Evolutionary conservation across 805 yeast genomes (phyloP).

Genomic region (Hyphopichia homilentoma): DNA sequence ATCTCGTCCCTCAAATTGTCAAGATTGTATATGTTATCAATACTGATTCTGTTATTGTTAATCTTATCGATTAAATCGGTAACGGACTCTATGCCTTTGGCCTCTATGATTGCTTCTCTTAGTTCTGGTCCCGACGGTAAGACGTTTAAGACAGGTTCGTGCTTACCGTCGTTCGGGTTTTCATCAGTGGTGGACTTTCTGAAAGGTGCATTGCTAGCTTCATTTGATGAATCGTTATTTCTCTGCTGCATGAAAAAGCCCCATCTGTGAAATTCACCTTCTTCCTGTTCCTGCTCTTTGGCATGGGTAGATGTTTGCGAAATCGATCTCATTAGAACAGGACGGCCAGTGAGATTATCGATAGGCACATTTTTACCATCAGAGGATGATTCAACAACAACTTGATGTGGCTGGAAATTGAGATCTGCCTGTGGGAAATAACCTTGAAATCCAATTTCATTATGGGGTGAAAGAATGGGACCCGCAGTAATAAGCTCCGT

Average conservation of each 20-base stretch:
- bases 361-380: slow-evolving; percentile 52
- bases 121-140: slow-evolving; percentile 55
- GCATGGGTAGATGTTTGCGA: slow-evolving; percentile 68
- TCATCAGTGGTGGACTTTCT: slow-evolving; percentile 2
- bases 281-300: slow-evolving; percentile 80
- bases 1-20: slow-evolving; percentile 7
- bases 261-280: slow-evolving; percentile 87
- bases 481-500: slow-evolving; percentile 51
- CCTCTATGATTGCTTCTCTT: slow-evolving; percentile 62
- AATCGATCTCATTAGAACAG: slow-evolving; percentile 59
- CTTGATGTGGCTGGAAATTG: slow-evolving; percentile 59
- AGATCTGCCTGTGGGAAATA: slow-evolving; percentile 20
- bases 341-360: slow-evolving; percentile 69
- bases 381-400: slow-evolving; percentile 61
- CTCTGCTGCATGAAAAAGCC: slow-evolving; percentile 76
- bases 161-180: slow-evolving; percentile 6
- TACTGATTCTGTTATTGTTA: slow-evolving; percentile 47
- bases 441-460: slow-evolving; percentile 14
- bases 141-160: slow-evolving; percentile 30
- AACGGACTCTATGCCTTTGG: slow-evolving; percentile 71
- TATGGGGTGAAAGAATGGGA: slow-evolving; percentile 48
- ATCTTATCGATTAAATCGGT: slow-evolving; percentile 65
- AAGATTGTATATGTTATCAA: slow-evolving; percentile 46
- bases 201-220: not conserved
- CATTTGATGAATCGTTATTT: slow-evolving; percentile 9